Evolutionary conservation across 2,329 filamentous ascomycete species (phyloP).

Genomic region (Pseudomassariella vexata): DNA sequence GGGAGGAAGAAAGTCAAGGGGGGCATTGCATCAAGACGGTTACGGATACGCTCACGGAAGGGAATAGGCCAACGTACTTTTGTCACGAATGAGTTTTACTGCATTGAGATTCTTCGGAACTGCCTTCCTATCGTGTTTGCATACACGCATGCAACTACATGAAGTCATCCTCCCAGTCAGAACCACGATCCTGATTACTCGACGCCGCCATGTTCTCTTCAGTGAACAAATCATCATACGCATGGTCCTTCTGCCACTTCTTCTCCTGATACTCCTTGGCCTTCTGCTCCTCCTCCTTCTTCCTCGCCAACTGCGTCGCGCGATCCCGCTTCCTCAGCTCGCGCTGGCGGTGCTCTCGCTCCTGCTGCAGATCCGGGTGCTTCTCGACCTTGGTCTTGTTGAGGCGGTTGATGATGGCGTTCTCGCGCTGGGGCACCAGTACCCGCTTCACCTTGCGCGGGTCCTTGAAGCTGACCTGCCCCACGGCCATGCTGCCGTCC

Average conservation of each 20-base stretch:
- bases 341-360: conserved; percentile 71
- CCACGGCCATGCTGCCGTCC: conserved; percentile 89
- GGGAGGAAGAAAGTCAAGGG: neutral
- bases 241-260: conserved; percentile 95
- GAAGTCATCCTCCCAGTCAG: conserved; percentile 84
- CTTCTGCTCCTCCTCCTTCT: conserved; percentile 68
- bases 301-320: conserved; percentile 53
- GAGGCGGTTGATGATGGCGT: conserved; percentile 89
- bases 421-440: conserved; percentile 75
- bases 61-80: too few species aligned
- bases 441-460: conserved; percentile 77
- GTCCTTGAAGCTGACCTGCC: conserved; percentile 94
- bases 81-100: conserved; percentile 2
- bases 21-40: neutral
- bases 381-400: conserved; percentile 94
- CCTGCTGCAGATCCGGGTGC: conserved; percentile 74
- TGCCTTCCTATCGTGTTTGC: too few species aligned
- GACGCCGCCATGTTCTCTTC: conserved; percentile 72
- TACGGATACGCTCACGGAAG: too few species aligned
- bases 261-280: conserved; percentile 79
- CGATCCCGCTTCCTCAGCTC: conserved; percentile 69
- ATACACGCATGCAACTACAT: conserved; percentile 58
- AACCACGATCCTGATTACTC: conserved; percentile 80
- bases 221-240: conserved; percentile 86
- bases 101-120: neutral